Conservation (phyloP, 306 rosid species). For the Biancaea sappan region DNA sequence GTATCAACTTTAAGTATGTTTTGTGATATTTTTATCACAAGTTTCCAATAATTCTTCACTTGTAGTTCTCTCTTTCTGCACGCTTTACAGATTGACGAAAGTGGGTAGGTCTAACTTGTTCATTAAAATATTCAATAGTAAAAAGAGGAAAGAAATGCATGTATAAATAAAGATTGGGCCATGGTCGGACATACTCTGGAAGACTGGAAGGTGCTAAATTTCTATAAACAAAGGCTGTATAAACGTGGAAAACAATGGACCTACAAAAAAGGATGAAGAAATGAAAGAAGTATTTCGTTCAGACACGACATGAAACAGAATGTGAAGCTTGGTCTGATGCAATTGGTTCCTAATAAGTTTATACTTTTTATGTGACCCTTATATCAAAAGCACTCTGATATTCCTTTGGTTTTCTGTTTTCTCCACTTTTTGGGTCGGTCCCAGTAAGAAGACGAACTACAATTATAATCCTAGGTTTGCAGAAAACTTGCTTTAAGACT, state of each 20-base stretch:
- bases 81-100: conserved; percentile 53
- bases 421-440: not conserved
- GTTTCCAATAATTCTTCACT: conserved; percentile 46
- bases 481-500: not conserved
- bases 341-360: not conserved
- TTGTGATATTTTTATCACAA: conserved; percentile 16
- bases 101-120: conserved; percentile 45
- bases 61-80: conserved; percentile 27
- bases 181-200: conserved; percentile 40
- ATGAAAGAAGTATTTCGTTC: not conserved
- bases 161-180: conserved; percentile 38
- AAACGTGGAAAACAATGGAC: conserved; percentile 18
- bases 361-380: not conserved
- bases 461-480: not conserved
- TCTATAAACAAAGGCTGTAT: not conserved
- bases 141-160: conserved; percentile 46
- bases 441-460: not conserved
- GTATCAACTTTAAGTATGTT: not conserved
- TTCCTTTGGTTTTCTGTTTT: not conserved
- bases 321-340: not conserved
- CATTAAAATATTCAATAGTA: conserved; percentile 13
- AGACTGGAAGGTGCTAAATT: conserved; percentile 43
- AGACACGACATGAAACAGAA: conserved; percentile 1
- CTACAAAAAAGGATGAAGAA: not conserved
- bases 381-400: not conserved